A percentile compares a stretch with the other conserved stretches of the same genome.
Evolutionary conservation across 176 grass and related monocot species (phyloP).

Genomic region (Aechmea fasciata): DNA sequence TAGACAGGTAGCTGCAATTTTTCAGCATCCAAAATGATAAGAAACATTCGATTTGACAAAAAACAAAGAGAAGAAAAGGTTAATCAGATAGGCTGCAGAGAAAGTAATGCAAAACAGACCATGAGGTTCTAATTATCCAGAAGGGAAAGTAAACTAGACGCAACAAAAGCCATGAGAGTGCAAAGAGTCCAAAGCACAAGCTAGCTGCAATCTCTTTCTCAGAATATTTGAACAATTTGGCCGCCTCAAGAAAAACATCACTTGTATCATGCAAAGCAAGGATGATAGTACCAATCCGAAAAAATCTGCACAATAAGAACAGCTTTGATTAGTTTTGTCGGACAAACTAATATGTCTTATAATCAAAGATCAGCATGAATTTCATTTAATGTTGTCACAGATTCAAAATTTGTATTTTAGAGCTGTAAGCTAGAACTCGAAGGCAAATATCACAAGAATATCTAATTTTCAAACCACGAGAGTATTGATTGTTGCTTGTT

Average conservation of each 20-base stretch:
- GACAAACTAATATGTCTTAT: neutral
- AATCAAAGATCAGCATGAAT: neutral
- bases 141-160: conserved; percentile 96
- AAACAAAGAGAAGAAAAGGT: neutral
- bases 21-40: conserved; percentile 4
- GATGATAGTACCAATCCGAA: conserved; percentile 78
- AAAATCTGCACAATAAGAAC: conserved; percentile 51
- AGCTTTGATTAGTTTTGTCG: conserved; percentile 11
- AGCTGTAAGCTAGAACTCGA: too few relatives aligned
- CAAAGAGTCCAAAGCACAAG: conserved; percentile 82
- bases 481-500: neutral
- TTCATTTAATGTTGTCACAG: too few relatives aligned
- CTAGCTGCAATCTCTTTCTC: conserved; percentile 87
- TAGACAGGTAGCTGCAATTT: conserved; percentile 44
- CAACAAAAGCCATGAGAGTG: conserved; percentile 74
- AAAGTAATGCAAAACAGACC: conserved; percentile 35
- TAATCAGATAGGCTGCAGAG: neutral
- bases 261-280: conserved; percentile 90
- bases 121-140: conserved; percentile 96
- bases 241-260: conserved; percentile 90
- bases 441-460: too few relatives aligned
- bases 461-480: too few relatives aligned
- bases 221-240: conserved; percentile 96
- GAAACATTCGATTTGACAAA: neutral
- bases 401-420: too few relatives aligned